Evolutionary conservation across 305 asterid species (phyloP), one percentile per base, ranked within the genome.

Genomic region (Ajuga reptans): DNA sequence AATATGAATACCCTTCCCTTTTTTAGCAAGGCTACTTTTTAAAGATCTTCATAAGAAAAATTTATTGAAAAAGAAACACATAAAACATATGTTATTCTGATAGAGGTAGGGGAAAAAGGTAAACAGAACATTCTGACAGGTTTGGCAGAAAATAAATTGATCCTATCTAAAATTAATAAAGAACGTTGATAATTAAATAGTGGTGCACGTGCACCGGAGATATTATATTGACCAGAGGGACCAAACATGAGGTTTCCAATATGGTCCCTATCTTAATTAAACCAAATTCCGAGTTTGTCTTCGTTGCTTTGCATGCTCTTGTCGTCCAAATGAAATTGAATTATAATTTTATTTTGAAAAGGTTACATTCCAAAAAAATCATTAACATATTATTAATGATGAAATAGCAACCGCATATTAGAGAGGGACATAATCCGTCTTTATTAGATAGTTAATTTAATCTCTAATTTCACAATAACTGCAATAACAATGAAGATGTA

Each of bases 151-250:
- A 37, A 11, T 36, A 37, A 43, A 52, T 71, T 70, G 47, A 49
- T 18, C 12, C 17, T 45, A 42, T 54, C n/a, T 4, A 31, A 69
- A 41, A 45, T 18, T 27, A 41, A 33, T 64, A 1, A 7, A 34
- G 17, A 21, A 36, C 31, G 4, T 33, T 43, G 66, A 49, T 76
- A 74, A 66, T 74, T 17, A 78, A 74, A 74, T 70, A 77, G 65
- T 55, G 77, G 76, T 73, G 84, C 89, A 86, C 85, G 86, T 84
- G 84, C 83, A 77, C 71, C 75, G 55, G 76, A 74, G 67, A 82
- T n/a, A n/a, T 79, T 79, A 68, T 79, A 76, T 78, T 77, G 87
- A 83, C 87, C 84, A 75, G 66, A 73, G 65, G 68, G 72, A 77
- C 81, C 82, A 78, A 78, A 72, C 69, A 68, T 42, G 76, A 75